phyloP scores from a whole-genome alignment of 2,329 filamentous ascomycete genomes.

The Colletotrichum echinochloae region DNA sequence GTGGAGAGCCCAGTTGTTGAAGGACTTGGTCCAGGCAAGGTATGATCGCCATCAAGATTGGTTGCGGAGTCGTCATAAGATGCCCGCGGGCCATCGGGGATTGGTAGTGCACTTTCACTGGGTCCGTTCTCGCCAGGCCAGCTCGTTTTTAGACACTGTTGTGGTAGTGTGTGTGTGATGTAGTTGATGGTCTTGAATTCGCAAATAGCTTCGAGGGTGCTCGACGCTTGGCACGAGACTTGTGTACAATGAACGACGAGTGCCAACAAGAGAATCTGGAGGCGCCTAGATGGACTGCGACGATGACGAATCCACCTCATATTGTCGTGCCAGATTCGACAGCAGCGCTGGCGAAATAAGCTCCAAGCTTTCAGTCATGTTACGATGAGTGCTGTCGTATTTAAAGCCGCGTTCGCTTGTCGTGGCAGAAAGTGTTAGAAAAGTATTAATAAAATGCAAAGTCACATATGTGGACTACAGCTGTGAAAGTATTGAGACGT shows the following conservation, averaged over 20 bases:
- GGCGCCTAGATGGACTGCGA: background rate
- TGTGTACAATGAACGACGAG: background rate
- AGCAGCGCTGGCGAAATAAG: background rate
- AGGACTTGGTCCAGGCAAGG: constrained; percentile 40
- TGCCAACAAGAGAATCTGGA: background rate
- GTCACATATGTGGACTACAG: too few relatives aligned
- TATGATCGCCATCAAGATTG: background rate
- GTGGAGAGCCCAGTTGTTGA: background rate
- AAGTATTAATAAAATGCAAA: too few relatives aligned
- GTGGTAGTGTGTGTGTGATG: constrained; percentile 81
- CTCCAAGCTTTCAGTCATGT: background rate
- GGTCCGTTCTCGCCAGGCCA: constrained; percentile 53
- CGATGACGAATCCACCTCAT: background rate
- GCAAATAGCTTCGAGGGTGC: constrained; percentile 49
- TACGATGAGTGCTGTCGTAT: background rate
- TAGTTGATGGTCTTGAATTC: constrained; percentile 80
- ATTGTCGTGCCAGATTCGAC: background rate
- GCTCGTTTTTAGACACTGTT: constrained; percentile 78
- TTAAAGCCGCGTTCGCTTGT: too few relatives aligned
- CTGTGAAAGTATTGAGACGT: too few relatives aligned
- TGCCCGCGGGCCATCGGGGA: background rate
- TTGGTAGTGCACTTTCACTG: background rate
- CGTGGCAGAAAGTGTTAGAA: too few relatives aligned
- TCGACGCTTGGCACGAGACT: background rate
- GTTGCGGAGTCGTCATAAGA: background rate